Percentiles rank a stretch among this genome's conserved stretches.
These are phyloP conservation scores for Chromera velia DNA, from an alignment of 73 alveolate species.

Conservation along the genomic window DNA sequence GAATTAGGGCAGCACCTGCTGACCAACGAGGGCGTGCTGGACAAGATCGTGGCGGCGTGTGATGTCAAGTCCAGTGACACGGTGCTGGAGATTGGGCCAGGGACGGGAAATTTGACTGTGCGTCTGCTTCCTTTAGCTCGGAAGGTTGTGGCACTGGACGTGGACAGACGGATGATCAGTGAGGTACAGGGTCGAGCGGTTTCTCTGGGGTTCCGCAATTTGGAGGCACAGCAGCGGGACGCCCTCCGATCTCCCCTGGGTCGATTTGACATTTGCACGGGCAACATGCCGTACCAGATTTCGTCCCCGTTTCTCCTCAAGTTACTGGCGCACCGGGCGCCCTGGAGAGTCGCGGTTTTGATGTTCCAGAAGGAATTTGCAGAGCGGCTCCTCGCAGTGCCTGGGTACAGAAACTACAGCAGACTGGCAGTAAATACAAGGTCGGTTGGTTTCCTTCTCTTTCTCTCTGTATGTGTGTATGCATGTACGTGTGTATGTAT, in stretches of 20 bases:
- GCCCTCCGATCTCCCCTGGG: conserved; percentile 66
- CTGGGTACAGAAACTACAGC: too few species aligned
- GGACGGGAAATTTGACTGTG: conserved; percentile 40
- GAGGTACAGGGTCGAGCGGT: conserved; percentile 25
- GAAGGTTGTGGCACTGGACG: conserved; percentile 30
- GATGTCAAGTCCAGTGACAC: conserved; percentile 32
- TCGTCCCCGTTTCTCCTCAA: conserved; percentile 79
- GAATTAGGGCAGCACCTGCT: conserved; percentile 34
- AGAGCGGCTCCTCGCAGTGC: conserved; percentile 77
- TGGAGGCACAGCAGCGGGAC: conserved; percentile 49
- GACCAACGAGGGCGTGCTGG: conserved; percentile 32
- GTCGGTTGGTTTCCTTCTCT: not conserved
- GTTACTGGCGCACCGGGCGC: conserved; percentile 73
- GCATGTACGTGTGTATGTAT: too few species aligned
- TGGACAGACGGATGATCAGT: conserved; percentile 37
- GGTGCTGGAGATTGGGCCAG: conserved; percentile 44
- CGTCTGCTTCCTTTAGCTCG: conserved; percentile 16
- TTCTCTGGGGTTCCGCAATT: conserved; percentile 19
- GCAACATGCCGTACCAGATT: conserved; percentile 78
- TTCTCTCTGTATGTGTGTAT: too few species aligned
- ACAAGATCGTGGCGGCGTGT: conserved; percentile 35
- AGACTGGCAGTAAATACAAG: too few species aligned
- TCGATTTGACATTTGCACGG: conserved; percentile 80
- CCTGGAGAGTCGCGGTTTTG: conserved; percentile 76
- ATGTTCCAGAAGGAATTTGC: conserved; percentile 85